A percentile compares a stretch with the other conserved stretches of the same genome.
These are phyloP conservation scores for Cardiospermum halicacabum DNA, from an alignment of 345 rosid genomes.

Conservation along the genomic window DNA sequence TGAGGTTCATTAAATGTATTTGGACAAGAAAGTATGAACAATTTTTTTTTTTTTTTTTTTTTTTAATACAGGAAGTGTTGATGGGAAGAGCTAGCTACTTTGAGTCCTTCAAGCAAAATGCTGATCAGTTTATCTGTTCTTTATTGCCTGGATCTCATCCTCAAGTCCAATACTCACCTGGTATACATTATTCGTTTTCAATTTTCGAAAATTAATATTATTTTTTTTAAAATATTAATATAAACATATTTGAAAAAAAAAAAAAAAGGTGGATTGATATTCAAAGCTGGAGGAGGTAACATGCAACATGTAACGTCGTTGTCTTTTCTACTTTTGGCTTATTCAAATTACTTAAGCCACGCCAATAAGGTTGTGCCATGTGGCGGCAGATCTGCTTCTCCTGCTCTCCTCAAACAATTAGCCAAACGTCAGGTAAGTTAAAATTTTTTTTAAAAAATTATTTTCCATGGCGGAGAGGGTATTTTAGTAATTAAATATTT, in stretches of 20 bases:
- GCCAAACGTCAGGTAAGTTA: conserved; percentile 64
- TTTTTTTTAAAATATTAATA: too few species aligned
- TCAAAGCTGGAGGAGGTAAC: conserved; percentile 91
- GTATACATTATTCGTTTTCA: conserved; percentile 26
- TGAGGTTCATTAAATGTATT: neutral
- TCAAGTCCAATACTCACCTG: conserved; percentile 96
- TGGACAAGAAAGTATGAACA: conserved; percentile 3
- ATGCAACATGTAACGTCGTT: conserved; percentile 94
- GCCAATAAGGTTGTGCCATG: conserved; percentile 54
- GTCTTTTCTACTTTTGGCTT: conserved; percentile 77
- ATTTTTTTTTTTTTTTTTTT: neutral
- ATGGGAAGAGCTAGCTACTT: conserved; percentile 94
- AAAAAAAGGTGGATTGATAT: conserved; percentile 82
- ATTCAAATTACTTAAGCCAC: conserved; percentile 78
- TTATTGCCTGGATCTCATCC: conserved; percentile 87
- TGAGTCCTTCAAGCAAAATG: conserved; percentile 79
- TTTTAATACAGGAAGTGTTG: conserved; percentile 74
- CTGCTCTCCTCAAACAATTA: conserved; percentile 52
- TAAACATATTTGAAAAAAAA: too few species aligned
- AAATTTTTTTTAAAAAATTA: too few species aligned
- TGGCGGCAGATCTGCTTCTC: conserved; percentile 50
- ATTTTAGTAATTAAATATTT: neutral
- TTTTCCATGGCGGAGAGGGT: neutral
- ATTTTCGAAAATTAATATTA: neutral
- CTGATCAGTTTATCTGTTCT: conserved; percentile 90